Conservation (phyloP, 2,329 filamentous ascomycete species). For the Fusarium sublunatum region DNA sequence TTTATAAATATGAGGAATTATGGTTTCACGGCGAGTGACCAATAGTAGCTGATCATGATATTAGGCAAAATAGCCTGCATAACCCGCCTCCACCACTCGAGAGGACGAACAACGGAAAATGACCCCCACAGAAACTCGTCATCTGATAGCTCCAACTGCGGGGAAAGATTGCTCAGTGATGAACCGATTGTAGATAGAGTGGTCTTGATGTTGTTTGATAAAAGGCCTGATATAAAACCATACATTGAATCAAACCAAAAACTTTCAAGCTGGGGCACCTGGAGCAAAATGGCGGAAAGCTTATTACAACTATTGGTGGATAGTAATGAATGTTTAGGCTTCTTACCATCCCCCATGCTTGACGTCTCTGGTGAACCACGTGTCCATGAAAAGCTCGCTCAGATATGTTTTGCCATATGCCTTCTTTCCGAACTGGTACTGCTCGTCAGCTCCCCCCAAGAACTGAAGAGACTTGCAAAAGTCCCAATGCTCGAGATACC, state of each 20-base stretch:
- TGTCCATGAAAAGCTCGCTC: slow-evolving; percentile 7
- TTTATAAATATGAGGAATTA: too few species aligned
- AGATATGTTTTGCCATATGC: slow-evolving; percentile 5
- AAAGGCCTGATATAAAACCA: too few species aligned
- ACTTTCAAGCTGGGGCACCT: too few species aligned
- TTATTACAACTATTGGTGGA: too few species aligned
- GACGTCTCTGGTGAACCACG: slow-evolving; percentile 7
- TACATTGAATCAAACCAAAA: too few species aligned
- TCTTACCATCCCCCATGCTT: slow-evolving; percentile 1
- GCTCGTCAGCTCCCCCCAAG: slow-evolving; percentile 8
- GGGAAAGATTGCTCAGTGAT: background rate
- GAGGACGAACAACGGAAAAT: background rate
- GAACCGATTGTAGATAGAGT: too few species aligned
- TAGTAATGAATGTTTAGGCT: too few species aligned
- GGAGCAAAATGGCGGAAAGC: too few species aligned
- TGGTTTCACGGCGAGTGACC: background rate
- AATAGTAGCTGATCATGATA: background rate
- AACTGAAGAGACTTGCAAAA: slow-evolving; percentile 12
- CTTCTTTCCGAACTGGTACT: slow-evolving; percentile 1
- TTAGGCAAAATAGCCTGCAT: slow-evolving; percentile 15
- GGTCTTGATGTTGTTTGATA: too few species aligned
- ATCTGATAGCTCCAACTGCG: background rate
- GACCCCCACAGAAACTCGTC: background rate
- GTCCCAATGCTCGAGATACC: slow-evolving; percentile 11
- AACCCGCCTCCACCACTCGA: background rate